phyloP scores from a whole-genome alignment of 2,329 filamentous ascomycete species.

The Claviceps sorghi region DNA sequence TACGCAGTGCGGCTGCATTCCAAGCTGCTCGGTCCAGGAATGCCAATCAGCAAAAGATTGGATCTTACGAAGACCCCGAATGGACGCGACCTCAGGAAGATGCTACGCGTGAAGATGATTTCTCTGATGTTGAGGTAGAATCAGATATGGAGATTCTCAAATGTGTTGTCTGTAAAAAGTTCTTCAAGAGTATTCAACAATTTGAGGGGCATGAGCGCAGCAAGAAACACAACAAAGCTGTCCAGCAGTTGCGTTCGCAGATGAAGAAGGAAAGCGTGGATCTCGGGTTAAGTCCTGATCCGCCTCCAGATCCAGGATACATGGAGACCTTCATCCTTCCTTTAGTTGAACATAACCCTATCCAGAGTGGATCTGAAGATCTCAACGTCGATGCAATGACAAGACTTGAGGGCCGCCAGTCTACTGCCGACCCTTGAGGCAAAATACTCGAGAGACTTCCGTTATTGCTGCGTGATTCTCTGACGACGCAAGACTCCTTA shows the following conservation, averaged over 20 bases:
- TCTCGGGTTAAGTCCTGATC: slow-evolving; percentile 29
- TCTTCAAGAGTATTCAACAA: slow-evolving; percentile 84
- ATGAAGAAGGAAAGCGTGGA: slow-evolving; percentile 69
- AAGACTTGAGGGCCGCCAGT: background rate
- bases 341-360: background rate
- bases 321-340: background rate
- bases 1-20: slow-evolving; percentile 65
- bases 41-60: slow-evolving; percentile 61
- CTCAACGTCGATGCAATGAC: background rate
- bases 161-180: slow-evolving; percentile 65
- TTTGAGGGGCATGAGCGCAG: slow-evolving; percentile 86
- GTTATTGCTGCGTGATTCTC: background rate
- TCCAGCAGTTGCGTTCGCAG: slow-evolving; percentile 63
- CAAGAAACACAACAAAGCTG: slow-evolving; percentile 85
- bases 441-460: background rate
- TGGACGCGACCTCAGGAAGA: slow-evolving; percentile 55
- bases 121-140: slow-evolving; percentile 44
- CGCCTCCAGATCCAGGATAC: background rate
- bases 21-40: slow-evolving; percentile 75
- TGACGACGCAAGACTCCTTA: slow-evolving; percentile 32
- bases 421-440: background rate
- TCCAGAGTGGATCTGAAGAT: background rate
- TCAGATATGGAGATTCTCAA: slow-evolving; percentile 47
- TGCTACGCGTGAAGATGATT: slow-evolving; percentile 40
- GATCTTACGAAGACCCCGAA: slow-evolving; percentile 50